Evolutionary conservation across 23 red algal species (phyloP), one percentile per base, ranked within the genome.

Genomic region (Gracilariopsis chorda): DNA sequence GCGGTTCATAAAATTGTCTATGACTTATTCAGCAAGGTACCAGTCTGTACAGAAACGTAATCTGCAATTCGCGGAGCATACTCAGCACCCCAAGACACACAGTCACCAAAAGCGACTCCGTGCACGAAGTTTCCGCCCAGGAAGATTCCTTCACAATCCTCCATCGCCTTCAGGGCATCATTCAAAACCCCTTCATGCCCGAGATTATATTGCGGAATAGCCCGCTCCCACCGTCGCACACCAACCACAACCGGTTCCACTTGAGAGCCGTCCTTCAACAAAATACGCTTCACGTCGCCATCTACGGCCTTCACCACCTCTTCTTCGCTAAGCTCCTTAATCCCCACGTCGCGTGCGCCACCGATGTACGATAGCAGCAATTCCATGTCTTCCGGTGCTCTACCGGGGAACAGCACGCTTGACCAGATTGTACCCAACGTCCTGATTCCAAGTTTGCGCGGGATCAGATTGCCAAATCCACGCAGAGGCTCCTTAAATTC

Each of bases 341-440:
- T 98, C 57, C 69, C 76, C 40, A 39, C 23, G 51, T 98, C 93
- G 3, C 87, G 96, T 34, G 92, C 92, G 48, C 96, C 96, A 11
- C 96, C 96, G 78, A 98, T 98, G 67, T 98, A 98, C 39, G 96
- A 95, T 14, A 94, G 80, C 30, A 98, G 60, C 57, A 98, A 72
- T 40, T 95, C 56, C 92, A 87, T 88, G 10, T 78, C 92, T 17
- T 91, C 63, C 2, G 96, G 96, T 23, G 90, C 92, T 57, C 96
- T 80, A n/a, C 86, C 87, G 9, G 96, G 96, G 77, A 98, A 98
- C 23, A 98, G 49, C 29, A 86, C 85, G 46, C 88, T 93, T 24
- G 92, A 95, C 96, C 96, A 98, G 72, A 98, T 94, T n/a, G 92
- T 98, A 43, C 96, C 96, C 47, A 98, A 80, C 24, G 96, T 98